Percentiles rank a stretch among this genome's conserved stretches.
Evolutionary conservation across 129 eudicot genomes (phyloP).

Genomic region (Saussurea involucrata): DNA sequence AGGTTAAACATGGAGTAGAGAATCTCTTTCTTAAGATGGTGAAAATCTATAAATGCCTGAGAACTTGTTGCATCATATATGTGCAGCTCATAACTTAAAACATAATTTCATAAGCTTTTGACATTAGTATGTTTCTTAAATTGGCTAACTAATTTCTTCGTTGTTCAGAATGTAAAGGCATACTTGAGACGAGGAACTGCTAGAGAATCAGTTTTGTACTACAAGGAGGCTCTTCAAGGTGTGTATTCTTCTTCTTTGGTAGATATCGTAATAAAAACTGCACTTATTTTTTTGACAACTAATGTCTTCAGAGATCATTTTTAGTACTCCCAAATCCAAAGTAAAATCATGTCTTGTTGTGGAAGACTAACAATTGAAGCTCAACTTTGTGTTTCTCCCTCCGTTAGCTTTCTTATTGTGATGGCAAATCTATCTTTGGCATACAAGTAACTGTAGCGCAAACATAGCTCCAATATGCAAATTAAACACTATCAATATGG

Average conservation of each 20-base stretch:
- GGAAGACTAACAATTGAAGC: neutral
- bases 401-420: too few species aligned
- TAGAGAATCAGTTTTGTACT: conserved; percentile 62
- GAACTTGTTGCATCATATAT: neutral
- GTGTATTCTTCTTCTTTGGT: neutral
- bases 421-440: too few species aligned
- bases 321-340: neutral
- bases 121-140: neutral
- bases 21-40: neutral
- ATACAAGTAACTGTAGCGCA: too few species aligned
- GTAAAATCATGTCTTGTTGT: neutral
- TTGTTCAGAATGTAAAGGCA: conserved; percentile 88
- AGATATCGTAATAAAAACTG: neutral
- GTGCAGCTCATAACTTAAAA: neutral
- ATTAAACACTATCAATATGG: neutral
- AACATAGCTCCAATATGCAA: too few species aligned
- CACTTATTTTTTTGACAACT: neutral
- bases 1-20: neutral
- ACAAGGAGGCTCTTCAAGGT: conserved; percentile 95
- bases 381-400: neutral
- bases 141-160: neutral
- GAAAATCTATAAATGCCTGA: neutral
- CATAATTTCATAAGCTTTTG: neutral
- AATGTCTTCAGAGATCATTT: neutral
- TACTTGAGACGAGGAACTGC: conserved; percentile 92